phyloP scores from a whole-genome alignment of 768 basidiomycete species.

The Amanita rubescens region DNA sequence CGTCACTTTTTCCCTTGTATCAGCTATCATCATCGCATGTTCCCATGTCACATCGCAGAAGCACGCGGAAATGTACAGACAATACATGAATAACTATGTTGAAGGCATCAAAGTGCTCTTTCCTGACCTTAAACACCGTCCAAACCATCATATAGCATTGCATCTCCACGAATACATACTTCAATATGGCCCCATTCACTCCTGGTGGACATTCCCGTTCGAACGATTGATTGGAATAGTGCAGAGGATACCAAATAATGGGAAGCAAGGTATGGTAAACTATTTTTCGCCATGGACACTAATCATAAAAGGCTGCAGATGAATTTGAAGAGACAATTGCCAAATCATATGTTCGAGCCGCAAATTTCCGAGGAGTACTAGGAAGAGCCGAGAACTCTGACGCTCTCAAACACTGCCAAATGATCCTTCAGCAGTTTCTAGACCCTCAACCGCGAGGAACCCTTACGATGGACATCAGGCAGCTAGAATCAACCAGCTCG shows the following conservation, averaged over 20 bases:
- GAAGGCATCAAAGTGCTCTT: constrained; percentile 6
- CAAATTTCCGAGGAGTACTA: background rate
- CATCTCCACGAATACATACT: constrained; percentile 23
- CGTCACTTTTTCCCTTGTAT: constrained; percentile 18
- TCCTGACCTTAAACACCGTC: constrained; percentile 7
- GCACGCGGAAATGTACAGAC: background rate
- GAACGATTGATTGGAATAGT: constrained; percentile 29
- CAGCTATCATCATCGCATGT: constrained; percentile 14
- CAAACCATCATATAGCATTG: constrained; percentile 24
- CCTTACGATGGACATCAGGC: background rate
- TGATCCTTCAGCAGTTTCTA: background rate
- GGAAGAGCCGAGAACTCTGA: background rate
- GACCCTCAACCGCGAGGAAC: background rate
- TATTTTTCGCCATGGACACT: background rate
- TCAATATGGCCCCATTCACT: constrained; percentile 25
- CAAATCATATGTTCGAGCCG: background rate
- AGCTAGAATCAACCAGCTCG: background rate
- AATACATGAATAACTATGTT: background rate
- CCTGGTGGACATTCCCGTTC: constrained; percentile 34
- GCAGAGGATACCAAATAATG: constrained; percentile 26
- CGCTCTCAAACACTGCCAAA: background rate
- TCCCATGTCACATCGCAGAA: constrained; percentile 5
- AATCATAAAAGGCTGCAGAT: background rate
- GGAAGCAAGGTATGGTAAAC: constrained; percentile 13
- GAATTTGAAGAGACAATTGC: constrained; percentile 13